Percentiles rank a stretch among this genome's conserved stretches.
Conservation (phyloP, 2,329 filamentous ascomycete species). For the Cytospora mali region DNA sequence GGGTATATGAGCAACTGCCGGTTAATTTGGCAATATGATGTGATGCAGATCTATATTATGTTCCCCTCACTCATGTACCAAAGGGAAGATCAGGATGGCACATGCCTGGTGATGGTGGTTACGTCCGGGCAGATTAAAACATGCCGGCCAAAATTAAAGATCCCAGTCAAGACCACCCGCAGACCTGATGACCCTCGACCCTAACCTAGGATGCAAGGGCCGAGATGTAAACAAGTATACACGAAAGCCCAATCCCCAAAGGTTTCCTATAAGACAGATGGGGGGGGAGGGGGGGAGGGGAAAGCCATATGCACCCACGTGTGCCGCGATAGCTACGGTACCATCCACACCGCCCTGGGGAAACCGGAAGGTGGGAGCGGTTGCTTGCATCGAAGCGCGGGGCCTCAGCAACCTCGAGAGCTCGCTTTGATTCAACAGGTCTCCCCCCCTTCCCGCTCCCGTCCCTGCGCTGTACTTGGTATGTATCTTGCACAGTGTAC, state of each 20-base stretch:
- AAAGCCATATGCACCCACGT: not conserved
- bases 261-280: not conserved
- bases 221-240: no score
- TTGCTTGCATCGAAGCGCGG: slow-evolving; percentile 6
- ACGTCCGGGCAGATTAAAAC: not conserved
- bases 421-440: not conserved
- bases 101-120: not conserved
- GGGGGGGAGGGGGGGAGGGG: no score
- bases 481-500: slow-evolving; percentile 18
- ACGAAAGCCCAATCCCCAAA: not conserved
- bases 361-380: not conserved
- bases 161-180: no score
- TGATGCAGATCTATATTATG: not conserved
- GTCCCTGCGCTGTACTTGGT: not conserved
- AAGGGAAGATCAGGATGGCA: not conserved
- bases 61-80: not conserved
- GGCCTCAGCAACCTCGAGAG: not conserved
- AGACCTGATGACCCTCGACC: no score
- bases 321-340: not conserved
- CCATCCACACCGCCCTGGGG: not conserved
- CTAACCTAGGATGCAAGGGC: no score
- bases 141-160: not conserved
- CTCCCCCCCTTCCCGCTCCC: not conserved
- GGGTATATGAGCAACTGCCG: not conserved
- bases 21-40: not conserved